Conservation (phyloP, 345 rosid genomes). For the Hibiscus tridactylites region DNA sequence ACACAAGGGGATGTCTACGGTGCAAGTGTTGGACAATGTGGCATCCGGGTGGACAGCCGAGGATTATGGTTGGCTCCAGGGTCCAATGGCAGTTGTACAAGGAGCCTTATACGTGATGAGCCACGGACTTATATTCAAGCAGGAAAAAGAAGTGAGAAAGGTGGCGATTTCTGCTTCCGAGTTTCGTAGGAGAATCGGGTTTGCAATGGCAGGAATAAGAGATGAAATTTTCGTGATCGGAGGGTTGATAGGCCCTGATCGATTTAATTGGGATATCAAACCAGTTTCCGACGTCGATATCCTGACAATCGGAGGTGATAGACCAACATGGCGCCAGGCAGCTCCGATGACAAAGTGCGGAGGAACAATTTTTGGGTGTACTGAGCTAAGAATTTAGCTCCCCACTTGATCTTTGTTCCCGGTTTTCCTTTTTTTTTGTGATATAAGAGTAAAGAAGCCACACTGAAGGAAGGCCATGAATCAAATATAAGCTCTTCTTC, state of each 20-base stretch:
- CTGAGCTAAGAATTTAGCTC: constrained; percentile 62
- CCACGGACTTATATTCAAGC: constrained; percentile 56
- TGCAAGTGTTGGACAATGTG: constrained; percentile 63
- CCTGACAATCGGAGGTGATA: constrained; percentile 52
- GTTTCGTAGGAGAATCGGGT: constrained; percentile 72
- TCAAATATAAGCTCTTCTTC: too few species aligned
- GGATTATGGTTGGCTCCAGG: constrained; percentile 80
- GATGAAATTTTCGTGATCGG: constrained; percentile 78
- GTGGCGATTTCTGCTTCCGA: constrained; percentile 63
- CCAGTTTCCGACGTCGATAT: constrained; percentile 67
- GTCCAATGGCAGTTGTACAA: constrained; percentile 76
- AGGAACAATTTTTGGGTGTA: constrained; percentile 79
- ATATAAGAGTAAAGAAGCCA: too few species aligned
- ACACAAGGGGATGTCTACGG: constrained; percentile 82
- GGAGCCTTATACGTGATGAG: constrained; percentile 62
- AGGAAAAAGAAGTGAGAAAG: constrained; percentile 49
- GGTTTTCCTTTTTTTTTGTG: too few species aligned
- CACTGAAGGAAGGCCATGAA: too few species aligned
- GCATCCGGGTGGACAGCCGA: constrained; percentile 58
- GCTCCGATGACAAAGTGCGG: constrained; percentile 75
- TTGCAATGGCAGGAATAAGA: constrained; percentile 65
- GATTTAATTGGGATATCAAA: constrained; percentile 69
- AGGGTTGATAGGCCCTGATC: constrained; percentile 87
- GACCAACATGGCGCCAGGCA: constrained; percentile 69
- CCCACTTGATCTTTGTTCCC: not conserved